Percentiles rank a stretch among this genome's conserved stretches.
phyloP scores from a whole-genome alignment of 2,329 filamentous ascomycete species.

The Penicillium freii region DNA sequence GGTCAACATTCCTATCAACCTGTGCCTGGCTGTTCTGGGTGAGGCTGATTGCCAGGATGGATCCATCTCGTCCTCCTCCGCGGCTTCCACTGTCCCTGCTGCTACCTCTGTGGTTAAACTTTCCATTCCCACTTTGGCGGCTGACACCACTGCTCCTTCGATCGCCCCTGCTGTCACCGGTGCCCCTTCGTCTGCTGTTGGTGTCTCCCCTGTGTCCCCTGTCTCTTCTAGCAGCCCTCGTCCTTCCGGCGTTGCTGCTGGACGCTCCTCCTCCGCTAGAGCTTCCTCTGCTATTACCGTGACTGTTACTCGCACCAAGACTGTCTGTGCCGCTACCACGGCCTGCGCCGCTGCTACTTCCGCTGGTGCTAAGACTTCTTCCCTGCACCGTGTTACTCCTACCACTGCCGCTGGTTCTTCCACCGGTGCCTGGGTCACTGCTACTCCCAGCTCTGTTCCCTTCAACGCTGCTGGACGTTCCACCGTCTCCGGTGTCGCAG shows the following conservation, averaged over 20 bases:
- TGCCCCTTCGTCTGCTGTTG: background rate
- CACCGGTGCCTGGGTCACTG: background rate
- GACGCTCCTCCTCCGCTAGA: background rate
- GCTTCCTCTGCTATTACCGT: background rate
- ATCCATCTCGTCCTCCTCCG: background rate
- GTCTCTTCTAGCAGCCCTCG: background rate
- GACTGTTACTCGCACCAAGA: background rate
- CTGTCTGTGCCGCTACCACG: background rate
- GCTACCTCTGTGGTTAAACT: background rate
- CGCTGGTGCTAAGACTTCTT: background rate
- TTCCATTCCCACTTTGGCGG: background rate
- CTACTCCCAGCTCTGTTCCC: background rate
- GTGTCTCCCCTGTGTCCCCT: background rate
- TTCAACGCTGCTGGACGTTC: background rate
- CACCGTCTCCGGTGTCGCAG: background rate
- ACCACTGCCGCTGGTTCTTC: background rate
- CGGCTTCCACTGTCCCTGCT: background rate
- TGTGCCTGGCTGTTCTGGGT: conserved; percentile 28
- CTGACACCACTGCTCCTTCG: background rate
- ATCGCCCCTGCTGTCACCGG: background rate
- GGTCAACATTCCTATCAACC: conserved; percentile 30
- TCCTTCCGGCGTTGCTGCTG: background rate
- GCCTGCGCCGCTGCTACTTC: background rate
- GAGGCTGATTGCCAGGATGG: conserved; percentile 21
- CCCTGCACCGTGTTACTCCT: background rate